phyloP scores from a whole-genome alignment of 352 stramenopile genomes.

The Phytopythium montanum region DNA sequence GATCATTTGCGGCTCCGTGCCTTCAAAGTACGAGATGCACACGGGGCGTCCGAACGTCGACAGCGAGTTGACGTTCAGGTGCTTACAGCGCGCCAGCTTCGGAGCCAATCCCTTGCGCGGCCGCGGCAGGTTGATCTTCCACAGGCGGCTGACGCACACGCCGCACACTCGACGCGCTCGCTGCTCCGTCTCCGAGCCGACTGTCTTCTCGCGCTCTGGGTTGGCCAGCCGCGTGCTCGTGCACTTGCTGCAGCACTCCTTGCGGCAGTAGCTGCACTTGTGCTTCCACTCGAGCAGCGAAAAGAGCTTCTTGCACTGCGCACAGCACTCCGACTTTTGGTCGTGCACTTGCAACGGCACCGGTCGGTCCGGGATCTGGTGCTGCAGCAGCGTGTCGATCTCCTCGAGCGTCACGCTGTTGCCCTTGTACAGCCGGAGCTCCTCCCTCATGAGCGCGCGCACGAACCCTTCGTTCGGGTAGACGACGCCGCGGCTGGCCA shows the following conservation, averaged over 20 bases:
- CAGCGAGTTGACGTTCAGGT: slow-evolving; percentile 75
- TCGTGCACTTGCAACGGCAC: slow-evolving; percentile 61
- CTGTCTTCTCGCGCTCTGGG: slow-evolving; percentile 53
- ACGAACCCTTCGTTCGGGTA: slow-evolving; percentile 86
- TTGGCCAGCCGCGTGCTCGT: slow-evolving; percentile 68
- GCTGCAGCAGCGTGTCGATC: slow-evolving; percentile 68
- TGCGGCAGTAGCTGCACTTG: slow-evolving; percentile 76
- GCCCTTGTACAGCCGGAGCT: slow-evolving; percentile 74
- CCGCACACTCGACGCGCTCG: slow-evolving; percentile 69
- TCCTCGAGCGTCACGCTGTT: slow-evolving; percentile 70
- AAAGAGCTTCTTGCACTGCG: slow-evolving; percentile 70
- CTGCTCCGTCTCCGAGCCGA: slow-evolving; percentile 38
- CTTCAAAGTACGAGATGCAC: slow-evolving; percentile 80
- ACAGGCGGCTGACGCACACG: slow-evolving; percentile 68
- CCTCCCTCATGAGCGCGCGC: slow-evolving; percentile 67
- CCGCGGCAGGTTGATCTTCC: slow-evolving; percentile 78
- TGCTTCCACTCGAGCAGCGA: slow-evolving; percentile 83
- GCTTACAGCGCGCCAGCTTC: slow-evolving; percentile 45
- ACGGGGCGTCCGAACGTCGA: slow-evolving; percentile 76
- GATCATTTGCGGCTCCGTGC: slow-evolving; percentile 66
- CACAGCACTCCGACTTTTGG: slow-evolving; percentile 65
- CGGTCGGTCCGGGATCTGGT: slow-evolving; percentile 68
- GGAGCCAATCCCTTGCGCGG: slow-evolving; percentile 53
- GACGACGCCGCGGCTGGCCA: slow-evolving; percentile 71
- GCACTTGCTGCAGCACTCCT: slow-evolving; percentile 82